Percentiles rank a stretch among this genome's conserved stretches.
These are phyloP conservation scores for Globisporangium irregulare DNA, from an alignment of 352 stramenopile genomes.

Conservation along the genomic window DNA sequence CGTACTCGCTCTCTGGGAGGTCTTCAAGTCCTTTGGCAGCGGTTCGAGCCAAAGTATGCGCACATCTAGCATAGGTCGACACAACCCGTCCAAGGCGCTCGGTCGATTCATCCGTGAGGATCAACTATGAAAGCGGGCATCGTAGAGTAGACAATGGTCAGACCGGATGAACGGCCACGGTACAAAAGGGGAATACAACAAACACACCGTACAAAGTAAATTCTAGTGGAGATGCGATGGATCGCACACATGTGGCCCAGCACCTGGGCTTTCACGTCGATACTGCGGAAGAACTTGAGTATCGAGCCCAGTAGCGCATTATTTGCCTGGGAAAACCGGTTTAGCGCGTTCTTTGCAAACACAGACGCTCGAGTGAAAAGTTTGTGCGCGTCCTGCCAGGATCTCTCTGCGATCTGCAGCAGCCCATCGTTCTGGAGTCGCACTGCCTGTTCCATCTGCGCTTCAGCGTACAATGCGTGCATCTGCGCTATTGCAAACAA, in stretches of 20 bases:
- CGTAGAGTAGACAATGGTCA: not conserved
- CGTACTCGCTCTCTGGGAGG: constrained; percentile 23
- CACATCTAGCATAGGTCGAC: constrained; percentile 38
- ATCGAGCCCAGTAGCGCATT: constrained; percentile 2
- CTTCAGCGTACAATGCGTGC: constrained; percentile 29
- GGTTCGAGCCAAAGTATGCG: constrained; percentile 23
- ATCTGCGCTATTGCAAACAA: constrained; percentile 38
- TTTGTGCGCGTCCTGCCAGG: constrained; percentile 26
- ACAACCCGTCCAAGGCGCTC: constrained; percentile 34
- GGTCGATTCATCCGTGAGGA: constrained; percentile 33
- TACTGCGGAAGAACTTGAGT: constrained; percentile 14
- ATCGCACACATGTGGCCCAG: constrained; percentile 25
- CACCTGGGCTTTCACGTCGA: not conserved
- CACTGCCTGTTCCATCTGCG: constrained; percentile 20
- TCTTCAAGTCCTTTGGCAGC: constrained; percentile 7
- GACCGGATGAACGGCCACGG: not conserved
- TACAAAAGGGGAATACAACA: not conserved
- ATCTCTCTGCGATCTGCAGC: constrained; percentile 30
- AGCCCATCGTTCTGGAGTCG: constrained; percentile 6
- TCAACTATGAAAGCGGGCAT: constrained; percentile 24
- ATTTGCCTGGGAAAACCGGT: not conserved
- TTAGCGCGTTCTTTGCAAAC: constrained; percentile 8
- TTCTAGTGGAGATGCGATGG: constrained; percentile 24
- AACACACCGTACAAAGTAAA: constrained; percentile 14
- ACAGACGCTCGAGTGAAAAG: constrained; percentile 24